phyloP scores from a whole-genome alignment of 345 rosid genomes.

The Moricandia moricandioides region DNA sequence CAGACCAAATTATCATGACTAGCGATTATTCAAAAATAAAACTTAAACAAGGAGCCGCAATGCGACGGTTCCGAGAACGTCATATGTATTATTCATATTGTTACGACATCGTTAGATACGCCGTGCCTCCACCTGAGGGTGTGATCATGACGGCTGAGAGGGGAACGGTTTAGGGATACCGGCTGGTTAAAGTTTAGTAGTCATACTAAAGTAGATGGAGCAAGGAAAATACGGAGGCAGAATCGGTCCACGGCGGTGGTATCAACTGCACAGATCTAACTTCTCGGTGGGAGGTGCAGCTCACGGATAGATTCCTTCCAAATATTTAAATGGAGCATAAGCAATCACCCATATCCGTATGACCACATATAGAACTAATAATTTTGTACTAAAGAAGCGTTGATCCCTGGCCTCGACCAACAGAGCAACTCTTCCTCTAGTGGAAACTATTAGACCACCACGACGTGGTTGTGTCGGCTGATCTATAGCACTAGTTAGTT shows the following conservation, averaged over 20 bases:
- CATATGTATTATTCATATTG: constrained; percentile 88
- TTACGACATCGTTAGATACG: constrained; percentile 60
- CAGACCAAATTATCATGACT: constrained; percentile 36
- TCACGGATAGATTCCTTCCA: too few species aligned
- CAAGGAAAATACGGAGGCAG: constrained; percentile 35
- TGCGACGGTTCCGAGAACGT: constrained; percentile 67
- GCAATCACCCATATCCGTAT: too few species aligned
- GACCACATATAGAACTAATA: too few species aligned
- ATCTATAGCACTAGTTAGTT: constrained; percentile 15
- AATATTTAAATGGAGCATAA: too few species aligned
- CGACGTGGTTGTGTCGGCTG: constrained; percentile 15
- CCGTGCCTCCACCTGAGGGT: constrained; percentile 63
- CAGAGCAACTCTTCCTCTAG: too few species aligned
- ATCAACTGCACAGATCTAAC: too few species aligned
- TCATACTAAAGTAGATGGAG: constrained; percentile 14
- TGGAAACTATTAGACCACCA: too few species aligned
- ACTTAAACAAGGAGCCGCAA: constrained; percentile 39
- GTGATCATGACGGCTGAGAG: constrained; percentile 48
- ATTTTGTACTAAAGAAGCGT: too few species aligned
- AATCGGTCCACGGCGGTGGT: constrained; percentile 25
- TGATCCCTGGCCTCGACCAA: too few species aligned
- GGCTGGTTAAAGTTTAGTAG: constrained; percentile 76
- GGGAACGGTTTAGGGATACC: constrained; percentile 51
- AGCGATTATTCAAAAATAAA: constrained; percentile 47
- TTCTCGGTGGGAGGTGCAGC: too few species aligned